Percentiles rank a stretch among this genome's conserved stretches.
Evolutionary conservation across 805 yeast genomes (phyloP).

Genomic region (Candida schatavii): DNA sequence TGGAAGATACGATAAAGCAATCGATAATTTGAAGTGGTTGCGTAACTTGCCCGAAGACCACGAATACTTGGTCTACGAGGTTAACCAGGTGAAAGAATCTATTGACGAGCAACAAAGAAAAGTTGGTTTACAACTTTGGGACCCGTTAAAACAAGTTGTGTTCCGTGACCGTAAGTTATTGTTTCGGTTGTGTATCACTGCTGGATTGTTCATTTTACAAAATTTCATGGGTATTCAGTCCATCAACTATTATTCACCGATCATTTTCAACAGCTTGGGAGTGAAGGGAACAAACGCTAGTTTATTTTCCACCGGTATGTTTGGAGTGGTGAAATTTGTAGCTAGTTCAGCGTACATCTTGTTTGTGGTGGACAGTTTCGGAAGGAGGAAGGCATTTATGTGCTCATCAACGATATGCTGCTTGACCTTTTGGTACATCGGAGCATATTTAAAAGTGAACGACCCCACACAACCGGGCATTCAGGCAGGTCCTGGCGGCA

Average conservation of each 20-base stretch:
- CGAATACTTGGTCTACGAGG: constrained; percentile 34
- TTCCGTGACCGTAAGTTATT: constrained; percentile 22
- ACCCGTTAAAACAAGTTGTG: constrained; percentile 32
- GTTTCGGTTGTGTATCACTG: constrained; percentile 29
- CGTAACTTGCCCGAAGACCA: constrained; percentile 31
- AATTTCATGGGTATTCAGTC: constrained; percentile 41
- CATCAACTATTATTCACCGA: constrained; percentile 38
- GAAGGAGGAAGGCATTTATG: constrained; percentile 36
- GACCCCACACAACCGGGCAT: constrained; percentile 31
- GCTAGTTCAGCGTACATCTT: constrained; percentile 33
- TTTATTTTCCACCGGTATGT: constrained; percentile 38
- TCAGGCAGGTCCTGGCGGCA: constrained; percentile 36
- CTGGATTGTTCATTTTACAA: constrained; percentile 33
- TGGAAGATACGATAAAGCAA: constrained; percentile 28
- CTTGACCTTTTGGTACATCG: constrained; percentile 39
- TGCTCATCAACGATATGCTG: constrained; percentile 30
- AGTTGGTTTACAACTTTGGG: constrained; percentile 33
- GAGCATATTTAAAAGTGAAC: constrained; percentile 32
- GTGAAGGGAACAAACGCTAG: constrained; percentile 36
- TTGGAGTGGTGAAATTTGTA: constrained; percentile 37
- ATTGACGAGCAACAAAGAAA: constrained; percentile 25
- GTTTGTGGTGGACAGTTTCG: constrained; percentile 34
- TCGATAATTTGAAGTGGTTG: constrained; percentile 33
- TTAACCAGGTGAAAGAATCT: constrained; percentile 33
- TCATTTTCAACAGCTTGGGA: constrained; percentile 33